These are phyloP conservation scores for Oryza brachyantha DNA, from an alignment of 176 grass and related monocot genomes.

Conservation along the genomic window DNA sequence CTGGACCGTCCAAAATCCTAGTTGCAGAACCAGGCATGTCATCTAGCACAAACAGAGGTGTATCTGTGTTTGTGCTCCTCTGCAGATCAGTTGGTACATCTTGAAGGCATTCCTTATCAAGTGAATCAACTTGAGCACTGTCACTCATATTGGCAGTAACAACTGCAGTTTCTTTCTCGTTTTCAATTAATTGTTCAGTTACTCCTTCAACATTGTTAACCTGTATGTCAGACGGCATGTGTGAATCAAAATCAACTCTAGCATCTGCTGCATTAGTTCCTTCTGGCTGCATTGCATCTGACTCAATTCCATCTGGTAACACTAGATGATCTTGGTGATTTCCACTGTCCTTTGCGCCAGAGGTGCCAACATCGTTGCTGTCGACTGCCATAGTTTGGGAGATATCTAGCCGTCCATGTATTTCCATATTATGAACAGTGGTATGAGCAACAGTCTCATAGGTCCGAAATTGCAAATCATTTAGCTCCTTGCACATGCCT, in stretches of 20 bases:
- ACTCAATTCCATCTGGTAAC: conserved; percentile 18
- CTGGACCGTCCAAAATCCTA: conserved; percentile 17
- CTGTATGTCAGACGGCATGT: conserved; percentile 28
- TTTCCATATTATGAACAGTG: conserved; percentile 27
- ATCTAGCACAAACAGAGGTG: conserved; percentile 33
- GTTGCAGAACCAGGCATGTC: conserved; percentile 16
- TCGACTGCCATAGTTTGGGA: conserved; percentile 29
- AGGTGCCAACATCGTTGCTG: conserved; percentile 21
- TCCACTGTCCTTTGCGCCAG: conserved; percentile 26
- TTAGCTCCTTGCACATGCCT: conserved; percentile 73
- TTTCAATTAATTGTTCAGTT: conserved; percentile 18
- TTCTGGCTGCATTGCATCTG: conserved; percentile 3
- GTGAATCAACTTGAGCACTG: conserved; percentile 23
- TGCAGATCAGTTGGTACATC: conserved; percentile 47
- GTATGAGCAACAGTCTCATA: conserved; percentile 40
- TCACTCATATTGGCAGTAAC: conserved; percentile 17
- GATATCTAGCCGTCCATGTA: conserved; percentile 11
- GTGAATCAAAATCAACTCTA: conserved; percentile 22
- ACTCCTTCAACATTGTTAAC: conserved; percentile 32
- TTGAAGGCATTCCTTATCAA: conserved; percentile 34
- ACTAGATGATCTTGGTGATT: conserved; percentile 26
- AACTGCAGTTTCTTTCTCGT: conserved; percentile 19
- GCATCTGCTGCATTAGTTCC: conserved; percentile 4
- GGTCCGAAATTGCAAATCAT: conserved; percentile 40
- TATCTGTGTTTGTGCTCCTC: conserved; percentile 12